A percentile compares a stretch with the other conserved stretches of the same genome.
These are phyloP conservation scores for Neurospora sp. DNA, from an alignment of 2,329 filamentous ascomycete species.

Conservation along the genomic window DNA sequence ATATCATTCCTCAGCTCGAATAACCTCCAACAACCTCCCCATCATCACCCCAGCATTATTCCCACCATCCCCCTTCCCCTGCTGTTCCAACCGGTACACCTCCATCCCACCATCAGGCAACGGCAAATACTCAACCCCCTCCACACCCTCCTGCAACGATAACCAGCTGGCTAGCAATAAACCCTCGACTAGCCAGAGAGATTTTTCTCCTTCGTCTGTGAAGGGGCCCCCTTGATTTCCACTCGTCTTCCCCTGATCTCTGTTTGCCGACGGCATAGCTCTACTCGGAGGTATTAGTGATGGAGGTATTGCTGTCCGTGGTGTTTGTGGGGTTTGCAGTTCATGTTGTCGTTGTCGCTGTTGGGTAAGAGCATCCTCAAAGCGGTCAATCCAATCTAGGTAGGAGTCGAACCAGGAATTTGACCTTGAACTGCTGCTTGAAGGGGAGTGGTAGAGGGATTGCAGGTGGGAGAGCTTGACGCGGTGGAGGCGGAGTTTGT, in stretches of 20 bases:
- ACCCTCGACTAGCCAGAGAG: constrained; percentile 11
- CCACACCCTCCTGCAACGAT: constrained; percentile 6
- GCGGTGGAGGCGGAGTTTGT: neutral
- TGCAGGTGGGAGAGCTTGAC: neutral
- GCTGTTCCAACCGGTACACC: constrained; percentile 5
- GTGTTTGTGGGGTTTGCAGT: neutral
- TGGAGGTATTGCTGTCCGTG: neutral
- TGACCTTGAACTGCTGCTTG: neutral
- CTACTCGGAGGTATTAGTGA: too few species aligned
- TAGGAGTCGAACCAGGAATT: constrained; percentile 6
- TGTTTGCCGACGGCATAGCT: too few species aligned
- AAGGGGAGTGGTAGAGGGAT: neutral
- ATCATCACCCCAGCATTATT: constrained; percentile 1
- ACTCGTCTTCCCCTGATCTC: too few species aligned
- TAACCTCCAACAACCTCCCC: constrained; percentile 2
- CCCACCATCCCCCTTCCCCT: neutral
- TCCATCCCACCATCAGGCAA: neutral
- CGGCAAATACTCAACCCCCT: constrained; percentile 10
- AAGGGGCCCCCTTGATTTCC: neutral
- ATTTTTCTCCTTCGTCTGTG: constrained; percentile 6
- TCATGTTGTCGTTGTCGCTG: neutral
- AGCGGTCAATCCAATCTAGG: constrained; percentile 8
- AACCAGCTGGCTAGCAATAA: constrained; percentile 8
- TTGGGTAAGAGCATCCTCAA: neutral
- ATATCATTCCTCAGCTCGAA: neutral